Percentiles rank a stretch among this genome's conserved stretches.
Conservation (phyloP, 768 basidiomycete genomes). For the Mycena capillaripes region DNA sequence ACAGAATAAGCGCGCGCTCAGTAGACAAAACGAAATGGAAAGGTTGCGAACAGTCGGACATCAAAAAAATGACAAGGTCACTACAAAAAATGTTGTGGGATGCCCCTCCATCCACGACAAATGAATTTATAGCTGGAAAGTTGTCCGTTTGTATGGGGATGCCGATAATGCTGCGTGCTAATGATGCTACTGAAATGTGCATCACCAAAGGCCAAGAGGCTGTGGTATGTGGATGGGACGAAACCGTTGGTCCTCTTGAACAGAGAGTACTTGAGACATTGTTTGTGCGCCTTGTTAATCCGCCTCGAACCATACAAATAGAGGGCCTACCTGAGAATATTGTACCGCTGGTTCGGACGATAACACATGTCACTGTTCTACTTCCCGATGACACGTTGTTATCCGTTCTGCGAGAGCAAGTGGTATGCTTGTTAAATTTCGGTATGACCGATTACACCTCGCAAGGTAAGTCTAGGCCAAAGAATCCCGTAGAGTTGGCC, state of each 20-base stretch:
- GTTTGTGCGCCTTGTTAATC: slow-evolving; percentile 45
- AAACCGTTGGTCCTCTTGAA: slow-evolving; percentile 11
- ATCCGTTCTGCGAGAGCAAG: neutral
- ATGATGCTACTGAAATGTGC: too few relatives aligned
- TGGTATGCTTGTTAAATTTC: too few relatives aligned
- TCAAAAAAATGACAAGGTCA: slow-evolving; percentile 3
- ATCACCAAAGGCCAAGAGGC: slow-evolving; percentile 53
- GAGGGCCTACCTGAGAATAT: slow-evolving; percentile 47
- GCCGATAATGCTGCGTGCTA: slow-evolving; percentile 51
- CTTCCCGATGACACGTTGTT: slow-evolving; percentile 11
- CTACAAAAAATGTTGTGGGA: neutral
- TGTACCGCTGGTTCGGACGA: slow-evolving; percentile 37
- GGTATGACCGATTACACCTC: too few relatives aligned
- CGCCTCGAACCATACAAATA: slow-evolving; percentile 41
- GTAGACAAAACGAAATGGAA: neutral
- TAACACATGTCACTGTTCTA: neutral
- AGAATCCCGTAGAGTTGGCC: too few relatives aligned
- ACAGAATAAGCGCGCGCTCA: neutral
- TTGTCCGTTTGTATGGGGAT: slow-evolving; percentile 47
- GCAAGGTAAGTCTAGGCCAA: too few relatives aligned
- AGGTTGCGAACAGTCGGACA: neutral
- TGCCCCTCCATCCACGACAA: neutral
- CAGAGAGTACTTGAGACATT: slow-evolving; percentile 44
- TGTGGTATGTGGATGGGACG: slow-evolving; percentile 43
- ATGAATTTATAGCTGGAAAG: slow-evolving; percentile 40